phyloP scores from a whole-genome alignment of 148 eudicot genomes.

The Cornus kousa region DNA sequence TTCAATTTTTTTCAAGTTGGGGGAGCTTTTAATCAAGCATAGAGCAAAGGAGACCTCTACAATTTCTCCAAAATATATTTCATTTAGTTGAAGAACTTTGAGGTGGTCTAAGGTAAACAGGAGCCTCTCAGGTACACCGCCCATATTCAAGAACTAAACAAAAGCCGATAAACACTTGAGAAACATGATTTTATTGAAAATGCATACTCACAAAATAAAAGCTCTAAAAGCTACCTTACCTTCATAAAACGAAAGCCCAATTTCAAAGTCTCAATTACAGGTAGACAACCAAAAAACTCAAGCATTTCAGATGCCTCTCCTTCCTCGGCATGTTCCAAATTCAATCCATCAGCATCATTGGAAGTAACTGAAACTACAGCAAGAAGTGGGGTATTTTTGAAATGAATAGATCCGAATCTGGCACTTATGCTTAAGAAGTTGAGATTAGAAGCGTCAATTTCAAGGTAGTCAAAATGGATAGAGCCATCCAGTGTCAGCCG shows the following conservation, averaged over 20 bases:
- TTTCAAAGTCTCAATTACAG: neutral
- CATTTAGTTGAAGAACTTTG: too few species aligned
- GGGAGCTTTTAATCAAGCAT: too few species aligned
- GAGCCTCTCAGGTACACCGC: neutral
- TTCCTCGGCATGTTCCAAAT: neutral
- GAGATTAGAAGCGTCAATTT: constrained; percentile 4
- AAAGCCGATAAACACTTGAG: neutral
- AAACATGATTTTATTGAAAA: neutral
- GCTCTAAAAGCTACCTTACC: neutral
- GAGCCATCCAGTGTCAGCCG: neutral
- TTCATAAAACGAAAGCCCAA: neutral
- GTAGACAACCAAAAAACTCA: neutral
- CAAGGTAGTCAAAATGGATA: neutral
- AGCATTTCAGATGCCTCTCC: neutral
- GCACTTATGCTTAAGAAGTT: neutral
- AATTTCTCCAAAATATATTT: too few species aligned
- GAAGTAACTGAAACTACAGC: neutral
- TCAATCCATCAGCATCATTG: neutral
- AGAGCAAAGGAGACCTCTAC: too few species aligned
- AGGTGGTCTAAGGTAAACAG: too few species aligned
- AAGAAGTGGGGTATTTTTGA: constrained; percentile 4
- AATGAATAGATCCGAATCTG: neutral
- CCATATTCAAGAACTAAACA: neutral
- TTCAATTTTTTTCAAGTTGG: too few species aligned
- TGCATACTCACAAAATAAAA: neutral